Conservation (phyloP, 176 grass and related monocot genomes). For the Bonia amplexicaulis region DNA sequence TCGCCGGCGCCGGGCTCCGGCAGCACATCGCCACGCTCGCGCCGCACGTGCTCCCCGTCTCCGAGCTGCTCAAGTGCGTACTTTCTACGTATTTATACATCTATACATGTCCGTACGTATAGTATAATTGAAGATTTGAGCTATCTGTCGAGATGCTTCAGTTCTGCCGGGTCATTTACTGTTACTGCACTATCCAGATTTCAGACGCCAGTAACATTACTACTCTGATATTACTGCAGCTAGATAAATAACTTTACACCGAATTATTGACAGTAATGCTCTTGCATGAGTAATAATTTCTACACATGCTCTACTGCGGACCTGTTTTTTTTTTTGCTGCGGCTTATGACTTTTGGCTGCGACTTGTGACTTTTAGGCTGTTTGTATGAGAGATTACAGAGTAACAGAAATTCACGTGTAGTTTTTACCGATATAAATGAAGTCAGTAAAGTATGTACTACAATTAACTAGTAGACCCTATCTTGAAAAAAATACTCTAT, state of each 20-base stretch:
- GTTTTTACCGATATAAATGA: too few species aligned
- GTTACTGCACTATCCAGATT: not conserved
- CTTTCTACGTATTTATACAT: not conserved
- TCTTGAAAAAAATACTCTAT: too few species aligned
- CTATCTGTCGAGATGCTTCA: not conserved
- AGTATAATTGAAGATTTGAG: not conserved
- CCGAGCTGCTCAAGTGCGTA: constrained; percentile 43
- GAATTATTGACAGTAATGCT: constrained; percentile 2
- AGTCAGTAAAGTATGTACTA: too few species aligned
- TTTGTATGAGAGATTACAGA: too few species aligned
- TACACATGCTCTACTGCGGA: not conserved
- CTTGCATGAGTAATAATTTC: not conserved
- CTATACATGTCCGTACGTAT: not conserved
- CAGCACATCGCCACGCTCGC: constrained; percentile 57
- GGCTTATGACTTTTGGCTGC: too few species aligned
- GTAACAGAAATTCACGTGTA: too few species aligned
- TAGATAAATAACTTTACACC: not conserved
- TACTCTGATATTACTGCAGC: not conserved
- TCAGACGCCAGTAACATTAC: not conserved
- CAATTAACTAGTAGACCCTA: too few species aligned
- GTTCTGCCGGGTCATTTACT: not conserved
- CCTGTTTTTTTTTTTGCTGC: too few species aligned
- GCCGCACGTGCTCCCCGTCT: constrained; percentile 48
- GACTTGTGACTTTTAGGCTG: too few species aligned
- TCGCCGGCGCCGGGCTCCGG: constrained; percentile 56